These are phyloP conservation scores for Arthrobotrys entomopaga DNA, from an alignment of 2,329 filamentous ascomycete genomes.

Conservation along the genomic window DNA sequence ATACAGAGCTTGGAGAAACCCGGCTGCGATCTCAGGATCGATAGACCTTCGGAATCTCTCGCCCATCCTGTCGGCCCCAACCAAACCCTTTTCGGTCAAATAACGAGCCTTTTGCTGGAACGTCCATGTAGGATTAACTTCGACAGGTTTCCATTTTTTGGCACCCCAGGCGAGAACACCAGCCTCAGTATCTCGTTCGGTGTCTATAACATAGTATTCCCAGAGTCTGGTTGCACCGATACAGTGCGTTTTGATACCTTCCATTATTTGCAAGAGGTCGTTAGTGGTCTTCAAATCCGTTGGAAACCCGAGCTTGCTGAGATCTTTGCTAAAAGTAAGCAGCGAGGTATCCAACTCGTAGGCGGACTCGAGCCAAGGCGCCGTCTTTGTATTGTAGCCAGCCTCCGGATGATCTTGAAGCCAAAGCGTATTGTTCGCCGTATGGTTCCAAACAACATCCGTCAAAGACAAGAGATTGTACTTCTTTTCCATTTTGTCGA, in stretches of 20 bases:
- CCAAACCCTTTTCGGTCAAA: slow-evolving; percentile 75
- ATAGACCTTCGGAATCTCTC: slow-evolving; percentile 79
- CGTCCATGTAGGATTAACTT: slow-evolving; percentile 62
- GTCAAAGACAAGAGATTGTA: slow-evolving; percentile 88
- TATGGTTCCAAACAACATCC: slow-evolving; percentile 98
- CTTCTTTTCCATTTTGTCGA: slow-evolving; percentile 82
- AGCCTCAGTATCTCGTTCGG: slow-evolving; percentile 75
- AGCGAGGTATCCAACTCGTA: slow-evolving; percentile 71
- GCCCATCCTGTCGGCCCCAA: slow-evolving; percentile 78
- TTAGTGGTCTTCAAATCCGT: slow-evolving; percentile 75
- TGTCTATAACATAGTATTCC: slow-evolving; percentile 91
- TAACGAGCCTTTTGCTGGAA: slow-evolving; percentile 70
- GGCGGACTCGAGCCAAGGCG: slow-evolving; percentile 78
- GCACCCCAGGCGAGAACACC: slow-evolving; percentile 77
- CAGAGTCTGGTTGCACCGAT: slow-evolving; percentile 82
- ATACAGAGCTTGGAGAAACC: slow-evolving; percentile 73
- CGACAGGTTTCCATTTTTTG: slow-evolving; percentile 67
- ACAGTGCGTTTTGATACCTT: slow-evolving; percentile 81
- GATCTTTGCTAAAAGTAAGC: slow-evolving; percentile 74
- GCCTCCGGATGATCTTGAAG: slow-evolving; percentile 92
- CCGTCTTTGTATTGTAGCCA: slow-evolving; percentile 91
- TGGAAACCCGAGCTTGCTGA: slow-evolving; percentile 77
- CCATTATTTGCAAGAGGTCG: slow-evolving; percentile 84
- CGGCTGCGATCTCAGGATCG: slow-evolving; percentile 76
- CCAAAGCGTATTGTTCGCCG: slow-evolving; percentile 94